phyloP scores from a whole-genome alignment of 2,329 filamentous ascomycete species.

The Pseudopyrenochaeta lycopersici region DNA sequence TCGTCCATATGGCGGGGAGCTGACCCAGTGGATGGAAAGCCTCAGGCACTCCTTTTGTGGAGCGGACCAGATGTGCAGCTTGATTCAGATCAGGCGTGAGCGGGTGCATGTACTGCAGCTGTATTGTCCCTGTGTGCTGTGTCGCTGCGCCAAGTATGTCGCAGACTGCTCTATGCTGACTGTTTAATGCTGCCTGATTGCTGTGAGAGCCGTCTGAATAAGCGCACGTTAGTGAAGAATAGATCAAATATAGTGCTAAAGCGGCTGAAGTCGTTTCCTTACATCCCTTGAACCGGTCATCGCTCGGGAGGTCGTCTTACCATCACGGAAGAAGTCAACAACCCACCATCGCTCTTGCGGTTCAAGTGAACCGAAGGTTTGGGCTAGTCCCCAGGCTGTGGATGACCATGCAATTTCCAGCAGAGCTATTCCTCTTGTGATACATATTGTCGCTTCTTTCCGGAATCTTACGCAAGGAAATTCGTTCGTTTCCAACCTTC shows the following conservation, averaged over 20 bases:
- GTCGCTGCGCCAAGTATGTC: background rate
- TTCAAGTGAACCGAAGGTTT: background rate
- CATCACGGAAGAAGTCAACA: constrained; percentile 3
- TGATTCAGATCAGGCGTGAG: background rate
- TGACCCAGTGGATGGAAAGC: background rate
- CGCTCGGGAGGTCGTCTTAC: constrained; percentile 1
- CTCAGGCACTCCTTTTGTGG: background rate
- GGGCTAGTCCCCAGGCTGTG: background rate
- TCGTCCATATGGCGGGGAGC: constrained; percentile 3
- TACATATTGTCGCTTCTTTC: background rate
- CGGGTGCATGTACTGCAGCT: background rate
- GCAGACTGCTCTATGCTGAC: background rate
- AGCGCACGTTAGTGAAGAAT: background rate
- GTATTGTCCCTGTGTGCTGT: background rate
- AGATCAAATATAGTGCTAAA: background rate
- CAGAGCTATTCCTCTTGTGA: constrained; percentile 1
- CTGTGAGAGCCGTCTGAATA: background rate
- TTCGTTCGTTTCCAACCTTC: background rate
- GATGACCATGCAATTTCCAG: background rate
- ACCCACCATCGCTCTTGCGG: constrained; percentile 1
- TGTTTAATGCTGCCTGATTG: background rate
- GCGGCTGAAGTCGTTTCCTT: background rate
- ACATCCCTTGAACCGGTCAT: background rate
- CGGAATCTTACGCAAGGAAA: background rate
- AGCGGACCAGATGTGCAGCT: background rate